Percentiles rank a stretch among this genome's conserved stretches.
Evolutionary conservation across 2,329 filamentous ascomycete genomes (phyloP).

Genomic region (Cercospora sp.): DNA sequence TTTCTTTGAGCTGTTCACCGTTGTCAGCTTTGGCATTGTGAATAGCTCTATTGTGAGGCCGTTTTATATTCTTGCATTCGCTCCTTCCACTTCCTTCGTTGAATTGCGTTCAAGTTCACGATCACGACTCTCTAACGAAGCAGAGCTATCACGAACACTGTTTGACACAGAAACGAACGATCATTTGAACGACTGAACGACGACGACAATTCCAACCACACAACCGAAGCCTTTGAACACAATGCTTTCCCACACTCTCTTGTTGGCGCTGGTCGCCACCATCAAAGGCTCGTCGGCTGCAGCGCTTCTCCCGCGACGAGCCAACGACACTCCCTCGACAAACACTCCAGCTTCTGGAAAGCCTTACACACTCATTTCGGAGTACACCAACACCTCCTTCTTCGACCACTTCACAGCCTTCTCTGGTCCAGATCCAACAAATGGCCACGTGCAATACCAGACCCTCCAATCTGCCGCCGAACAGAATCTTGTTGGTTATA

Average conservation of each 20-base stretch:
- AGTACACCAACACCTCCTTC: constrained; percentile 41
- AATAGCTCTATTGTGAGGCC: background rate
- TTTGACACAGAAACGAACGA: constrained; percentile 4
- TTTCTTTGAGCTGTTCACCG: constrained; percentile 1
- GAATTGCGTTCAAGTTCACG: background rate
- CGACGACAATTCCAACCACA: background rate
- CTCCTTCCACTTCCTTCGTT: background rate
- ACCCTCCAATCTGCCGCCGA: constrained; percentile 37
- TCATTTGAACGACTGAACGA: background rate
- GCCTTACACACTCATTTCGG: constrained; percentile 34
- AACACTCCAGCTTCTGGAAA: constrained; percentile 9
- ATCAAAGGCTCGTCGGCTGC: constrained; percentile 13
- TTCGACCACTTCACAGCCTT: constrained; percentile 50
- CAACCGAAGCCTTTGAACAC: too few relatives aligned
- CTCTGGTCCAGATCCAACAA: constrained; percentile 47
- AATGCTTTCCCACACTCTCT: background rate
- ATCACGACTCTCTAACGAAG: background rate
- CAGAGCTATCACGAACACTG: background rate
- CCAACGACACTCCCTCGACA: constrained; percentile 1
- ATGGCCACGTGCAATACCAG: constrained; percentile 38
- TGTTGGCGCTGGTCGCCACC: constrained; percentile 16
- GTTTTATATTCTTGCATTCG: background rate
- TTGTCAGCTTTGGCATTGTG: constrained; percentile 3
- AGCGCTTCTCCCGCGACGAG: constrained; percentile 13
- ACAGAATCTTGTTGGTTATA: constrained; percentile 43